Base-by-base conservation (phyloP, 371 early-diverging fungal genomes). In the Mucor ambiguus region DNA sequence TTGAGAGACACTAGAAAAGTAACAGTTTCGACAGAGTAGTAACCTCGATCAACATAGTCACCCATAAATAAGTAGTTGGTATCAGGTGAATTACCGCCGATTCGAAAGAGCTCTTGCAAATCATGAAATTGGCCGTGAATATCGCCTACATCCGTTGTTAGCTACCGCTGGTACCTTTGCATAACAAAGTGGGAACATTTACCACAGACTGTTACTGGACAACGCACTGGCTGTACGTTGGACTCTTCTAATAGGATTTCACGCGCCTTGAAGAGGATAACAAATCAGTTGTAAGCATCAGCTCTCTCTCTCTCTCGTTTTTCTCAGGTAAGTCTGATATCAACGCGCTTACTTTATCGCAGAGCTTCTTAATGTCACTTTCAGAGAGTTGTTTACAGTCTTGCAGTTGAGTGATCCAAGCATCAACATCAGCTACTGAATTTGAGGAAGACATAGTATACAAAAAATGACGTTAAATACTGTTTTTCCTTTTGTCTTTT, bases 11-110 rank as follows among this genome's bases (percentile, higher is more conserved):
- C 88, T 54, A 99, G 79, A 62, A 98, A 75, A 20, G 97, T 93
- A 64, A 99, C 94, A 4, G 99, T 98, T 76, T 99, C 99, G 64
- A 99, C 86, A 73, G 95, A 94, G 83, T 98, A 97, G 81, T 97
- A 98, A n/a, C 99, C 99, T 65, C 99, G 89, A 79, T 99, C 99
- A 4, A 99, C 99, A 87, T 98, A 99, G 78, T 99, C 99, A 24
- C 99, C 99, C 97, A 99, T 98, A 79, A 98, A 98, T 63, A 97
- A 91, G 78, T 99, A 99, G 78, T 95, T 97, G 14, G 98, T 99
- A 66, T 93, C 90, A 5, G 99, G 98, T 24, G 97, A 91, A 78
- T 97, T 93, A 24, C 99, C 99, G 44, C 98, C 99, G 26, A 98
- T 97, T 41, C 95, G 90, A 77, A 99, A 98, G 12, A 99, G 88